These are phyloP conservation scores for Paramecium bursaria DNA, from an alignment of 73 alveolate genomes.

Conservation along the genomic window DNA sequence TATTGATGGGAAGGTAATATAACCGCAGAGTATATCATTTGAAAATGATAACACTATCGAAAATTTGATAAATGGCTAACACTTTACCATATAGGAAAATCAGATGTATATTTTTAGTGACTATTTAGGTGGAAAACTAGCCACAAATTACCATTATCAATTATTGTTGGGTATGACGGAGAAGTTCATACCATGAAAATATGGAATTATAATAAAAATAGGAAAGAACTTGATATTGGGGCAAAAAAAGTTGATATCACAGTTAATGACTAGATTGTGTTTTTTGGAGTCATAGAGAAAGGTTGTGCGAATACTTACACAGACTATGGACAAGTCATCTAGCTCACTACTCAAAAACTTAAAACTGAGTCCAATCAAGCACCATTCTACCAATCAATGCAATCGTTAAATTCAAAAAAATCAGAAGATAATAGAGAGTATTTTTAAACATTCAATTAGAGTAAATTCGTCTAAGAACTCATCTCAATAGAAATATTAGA, in stretches of 20 bases:
- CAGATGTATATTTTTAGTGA: conserved; percentile 77
- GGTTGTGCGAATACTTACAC: conserved; percentile 73
- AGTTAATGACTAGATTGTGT: conserved; percentile 38
- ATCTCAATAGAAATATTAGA: conserved; percentile 18
- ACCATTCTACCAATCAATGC: conserved; percentile 31
- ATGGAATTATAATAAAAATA: conserved; percentile 80
- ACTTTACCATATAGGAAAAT: conserved; percentile 70
- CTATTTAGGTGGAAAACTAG: conserved; percentile 65
- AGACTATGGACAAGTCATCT: conserved; percentile 69
- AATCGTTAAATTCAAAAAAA: conserved; percentile 51
- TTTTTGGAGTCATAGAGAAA: conserved; percentile 67
- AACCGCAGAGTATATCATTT: conserved; percentile 65
- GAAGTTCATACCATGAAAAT: conserved; percentile 69
- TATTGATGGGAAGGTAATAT: conserved; percentile 57
- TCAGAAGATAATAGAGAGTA: conserved; percentile 63
- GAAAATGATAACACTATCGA: conserved; percentile 68
- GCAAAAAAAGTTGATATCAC: conserved; percentile 69
- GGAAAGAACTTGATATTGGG: conserved; percentile 72
- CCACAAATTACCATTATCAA: conserved; percentile 60
- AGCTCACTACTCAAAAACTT: not conserved
- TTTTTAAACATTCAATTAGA: not conserved
- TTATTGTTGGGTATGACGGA: conserved; percentile 54
- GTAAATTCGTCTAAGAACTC: conserved; percentile 25
- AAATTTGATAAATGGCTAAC: conserved; percentile 73
- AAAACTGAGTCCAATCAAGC: conserved; percentile 1